Evolutionary conservation across 2,329 filamentous ascomycete species (phyloP).

Genomic region (Phyllosticta citriasiana): DNA sequence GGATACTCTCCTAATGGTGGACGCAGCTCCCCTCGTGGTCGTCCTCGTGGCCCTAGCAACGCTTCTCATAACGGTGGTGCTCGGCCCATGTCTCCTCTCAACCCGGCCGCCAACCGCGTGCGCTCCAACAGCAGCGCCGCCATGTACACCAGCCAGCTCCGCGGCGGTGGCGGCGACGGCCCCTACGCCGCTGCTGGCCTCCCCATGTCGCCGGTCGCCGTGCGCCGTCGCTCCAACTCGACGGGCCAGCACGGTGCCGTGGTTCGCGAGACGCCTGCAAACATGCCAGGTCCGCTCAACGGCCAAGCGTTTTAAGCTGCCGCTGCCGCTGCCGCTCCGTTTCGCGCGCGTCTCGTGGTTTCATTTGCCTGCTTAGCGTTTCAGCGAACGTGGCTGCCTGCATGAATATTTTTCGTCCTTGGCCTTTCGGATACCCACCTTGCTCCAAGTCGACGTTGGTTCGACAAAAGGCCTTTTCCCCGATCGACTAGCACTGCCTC

Average conservation of each 20-base stretch:
- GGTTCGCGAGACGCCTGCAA: neutral
- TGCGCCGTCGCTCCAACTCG: conserved; percentile 27
- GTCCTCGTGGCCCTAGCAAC: conserved; percentile 28
- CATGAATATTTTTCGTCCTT: neutral
- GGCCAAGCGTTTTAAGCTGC: conserved; percentile 33
- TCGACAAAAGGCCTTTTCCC: neutral
- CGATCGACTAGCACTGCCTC: neutral
- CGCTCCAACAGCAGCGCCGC: conserved; percentile 31
- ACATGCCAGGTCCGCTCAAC: conserved; percentile 22
- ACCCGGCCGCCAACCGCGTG: conserved; percentile 16
- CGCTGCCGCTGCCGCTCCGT: neutral
- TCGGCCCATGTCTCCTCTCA: conserved; percentile 33
- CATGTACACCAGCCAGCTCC: conserved; percentile 23
- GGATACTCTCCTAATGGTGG: conserved; percentile 32
- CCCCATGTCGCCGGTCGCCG: neutral
- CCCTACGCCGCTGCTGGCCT: conserved; percentile 20
- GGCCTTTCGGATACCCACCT: neutral
- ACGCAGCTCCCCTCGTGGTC: conserved; percentile 36
- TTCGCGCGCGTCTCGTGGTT: neutral
- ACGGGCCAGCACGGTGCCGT: neutral
- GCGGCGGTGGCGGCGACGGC: conserved; percentile 23
- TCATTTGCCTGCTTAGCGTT: neutral
- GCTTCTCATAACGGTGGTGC: conserved; percentile 28
- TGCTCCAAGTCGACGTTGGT: neutral
- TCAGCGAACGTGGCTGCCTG: neutral